Evolutionary conservation across 345 rosid species (phyloP).

Genomic region (Eucalyptus marginata): DNA sequence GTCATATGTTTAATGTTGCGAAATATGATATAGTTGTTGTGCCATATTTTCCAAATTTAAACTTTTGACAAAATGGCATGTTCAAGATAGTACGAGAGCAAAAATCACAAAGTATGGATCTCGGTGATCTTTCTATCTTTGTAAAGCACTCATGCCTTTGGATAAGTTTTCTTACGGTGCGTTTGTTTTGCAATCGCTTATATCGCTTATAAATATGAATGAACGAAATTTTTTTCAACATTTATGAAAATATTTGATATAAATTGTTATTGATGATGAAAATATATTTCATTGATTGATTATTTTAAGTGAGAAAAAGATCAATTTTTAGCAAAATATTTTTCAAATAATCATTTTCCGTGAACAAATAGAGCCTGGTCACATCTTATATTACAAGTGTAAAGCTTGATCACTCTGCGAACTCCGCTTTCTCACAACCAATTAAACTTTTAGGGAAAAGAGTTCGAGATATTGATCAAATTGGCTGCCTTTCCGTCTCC

Average conservation of each 20-base stretch:
- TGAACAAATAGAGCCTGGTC: fast-evolving
- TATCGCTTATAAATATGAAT: fast-evolving
- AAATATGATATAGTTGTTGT: neutral
- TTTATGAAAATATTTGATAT: too few species aligned
- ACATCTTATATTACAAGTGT: neutral
- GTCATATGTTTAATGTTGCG: neutral
- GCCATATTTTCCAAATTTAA: fast-evolving
- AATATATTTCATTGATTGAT: too few species aligned
- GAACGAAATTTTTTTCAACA: fast-evolving
- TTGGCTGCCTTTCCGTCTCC: neutral
- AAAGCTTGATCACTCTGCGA: fast-evolving
- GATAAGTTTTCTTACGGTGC: fast-evolving
- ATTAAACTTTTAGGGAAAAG: neutral
- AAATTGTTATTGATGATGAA: too few species aligned
- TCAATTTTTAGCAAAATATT: fast-evolving
- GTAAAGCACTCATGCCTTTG: neutral
- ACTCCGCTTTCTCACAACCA: neutral
- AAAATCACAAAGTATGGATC: fast-evolving
- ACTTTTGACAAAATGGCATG: neutral
- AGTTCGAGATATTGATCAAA: fast-evolving
- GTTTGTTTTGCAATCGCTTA: too few species aligned
- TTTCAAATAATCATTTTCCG: fast-evolving
- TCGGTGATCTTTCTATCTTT: neutral
- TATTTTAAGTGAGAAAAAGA: too few species aligned
- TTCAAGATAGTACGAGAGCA: neutral